Evolutionary conservation across 345 rosid genomes (phyloP).

Genomic region (Acer campestre): DNA sequence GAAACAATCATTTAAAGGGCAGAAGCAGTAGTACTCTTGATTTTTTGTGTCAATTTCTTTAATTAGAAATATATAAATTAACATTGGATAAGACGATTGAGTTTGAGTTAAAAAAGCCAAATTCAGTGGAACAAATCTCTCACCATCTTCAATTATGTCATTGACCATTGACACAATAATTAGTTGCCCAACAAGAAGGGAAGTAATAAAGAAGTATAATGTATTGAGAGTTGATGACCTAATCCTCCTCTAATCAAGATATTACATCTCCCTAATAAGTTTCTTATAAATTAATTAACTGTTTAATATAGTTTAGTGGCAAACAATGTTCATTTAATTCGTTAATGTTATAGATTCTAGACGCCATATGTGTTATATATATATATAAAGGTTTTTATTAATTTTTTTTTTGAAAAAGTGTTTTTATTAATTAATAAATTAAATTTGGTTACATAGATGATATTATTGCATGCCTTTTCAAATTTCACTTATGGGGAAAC

Average conservation of each 20-base stretch:
- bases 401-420: no score
- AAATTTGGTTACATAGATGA: not conserved
- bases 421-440: no score
- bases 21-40: not conserved
- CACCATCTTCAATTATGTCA: slow-evolving; percentile 28
- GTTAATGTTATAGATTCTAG: no score
- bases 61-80: not conserved
- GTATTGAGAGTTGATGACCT: slow-evolving; percentile 23
- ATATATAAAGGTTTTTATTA: no score
- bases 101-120: slow-evolving; percentile 35
- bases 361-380: no score
- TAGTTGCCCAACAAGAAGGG: slow-evolving; percentile 35
- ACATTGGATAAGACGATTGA: slow-evolving; percentile 21
- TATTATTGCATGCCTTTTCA: not conserved
- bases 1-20: slow-evolving; percentile 18
- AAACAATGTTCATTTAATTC: no score
- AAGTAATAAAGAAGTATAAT: slow-evolving; percentile 13
- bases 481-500: not conserved
- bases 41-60: slow-evolving; percentile 4
- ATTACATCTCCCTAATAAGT: not conserved
- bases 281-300: no score
- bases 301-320: no score
- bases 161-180: slow-evolving; percentile 41
- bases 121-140: slow-evolving; percentile 40
- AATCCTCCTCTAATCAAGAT: slow-evolving; percentile 27